Evolutionary conservation across 768 basidiomycete species (phyloP), one percentile per base, ranked within the genome.

Genomic region (Fistulinella prunicolor): DNA sequence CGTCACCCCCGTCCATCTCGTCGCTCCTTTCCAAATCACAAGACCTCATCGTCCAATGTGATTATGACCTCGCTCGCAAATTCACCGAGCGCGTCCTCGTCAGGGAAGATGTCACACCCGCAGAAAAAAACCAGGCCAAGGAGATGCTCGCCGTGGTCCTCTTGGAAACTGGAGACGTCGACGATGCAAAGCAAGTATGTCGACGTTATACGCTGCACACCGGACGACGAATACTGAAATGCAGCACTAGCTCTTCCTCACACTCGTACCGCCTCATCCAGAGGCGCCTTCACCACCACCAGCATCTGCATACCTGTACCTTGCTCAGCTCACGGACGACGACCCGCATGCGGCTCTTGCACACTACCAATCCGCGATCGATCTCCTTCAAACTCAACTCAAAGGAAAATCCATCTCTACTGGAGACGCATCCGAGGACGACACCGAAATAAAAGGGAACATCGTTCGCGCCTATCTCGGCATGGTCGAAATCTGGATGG

Each of bases 401-500:
- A 89, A 90, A 67, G 88, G 86, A 40, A 90, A 89, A 62, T 81
- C 80, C 35, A 75, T 77, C 23, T 62, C 69, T 23, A 68, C 65
- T 4, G 67, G 69, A 14, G 68, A 56, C 16, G 36, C 57, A 49
- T 73, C 66, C 42, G 61, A 61, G 5, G 56, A 56, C n/a, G 65
- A 59, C 44, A 63, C 72, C 3, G 85, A 89, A 55, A 64, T 83
- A 40, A 83, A 74, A 60, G 76, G 67, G 26, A 89, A 82, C 60
- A 82, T 86, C 47, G 83, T 93, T 10, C 76, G 86, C 34, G 90
- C 89, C 8, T 76, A 94, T 19, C 77, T 93, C 24, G 87, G 86
- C 8, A 93, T 94, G 78, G 86, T 94, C 21, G 94, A 95, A 63
- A 88, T 94, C 14, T 96, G 93, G 93, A 95, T 96, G 92, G 89